Conservation (phyloP, 345 rosid species). For the Hevea brasiliensis region DNA sequence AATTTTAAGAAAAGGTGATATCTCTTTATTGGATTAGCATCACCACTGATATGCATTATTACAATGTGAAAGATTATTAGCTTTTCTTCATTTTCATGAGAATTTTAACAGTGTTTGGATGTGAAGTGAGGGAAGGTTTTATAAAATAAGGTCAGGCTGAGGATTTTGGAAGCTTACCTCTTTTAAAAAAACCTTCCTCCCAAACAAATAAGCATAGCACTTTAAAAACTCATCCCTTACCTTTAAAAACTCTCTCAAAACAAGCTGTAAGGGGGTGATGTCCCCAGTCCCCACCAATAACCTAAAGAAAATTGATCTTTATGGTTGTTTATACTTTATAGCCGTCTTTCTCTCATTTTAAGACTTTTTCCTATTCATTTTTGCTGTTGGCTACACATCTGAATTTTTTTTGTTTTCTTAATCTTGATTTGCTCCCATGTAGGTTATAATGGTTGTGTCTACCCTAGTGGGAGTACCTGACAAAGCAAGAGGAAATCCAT, state of each 20-base stretch:
- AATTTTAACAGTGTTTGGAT: no score
- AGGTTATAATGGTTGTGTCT: conserved; percentile 64
- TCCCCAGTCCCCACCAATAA: neutral
- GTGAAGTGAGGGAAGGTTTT: no score
- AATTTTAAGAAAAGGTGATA: conserved; percentile 5
- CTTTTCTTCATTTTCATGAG: neutral
- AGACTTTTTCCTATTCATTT: neutral
- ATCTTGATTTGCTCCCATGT: neutral
- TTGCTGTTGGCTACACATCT: neutral
- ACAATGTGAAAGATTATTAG: neutral
- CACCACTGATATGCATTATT: neutral
- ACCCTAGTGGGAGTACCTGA: conserved; percentile 61
- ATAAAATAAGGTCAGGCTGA: no score
- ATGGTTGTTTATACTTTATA: neutral
- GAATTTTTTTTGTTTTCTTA: neutral
- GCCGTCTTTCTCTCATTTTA: no score
- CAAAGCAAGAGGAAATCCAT: conserved; percentile 7
- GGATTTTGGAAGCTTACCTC: no score
- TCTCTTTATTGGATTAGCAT: neutral
- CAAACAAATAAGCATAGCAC: no score
- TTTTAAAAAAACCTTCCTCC: no score
- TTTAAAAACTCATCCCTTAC: no score
- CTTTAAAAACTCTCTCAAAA: no score
- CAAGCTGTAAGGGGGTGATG: no score
- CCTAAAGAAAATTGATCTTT: neutral